Evolutionary conservation across 768 basidiomycete species (phyloP).

Genomic region (Tulasnella calospora): DNA sequence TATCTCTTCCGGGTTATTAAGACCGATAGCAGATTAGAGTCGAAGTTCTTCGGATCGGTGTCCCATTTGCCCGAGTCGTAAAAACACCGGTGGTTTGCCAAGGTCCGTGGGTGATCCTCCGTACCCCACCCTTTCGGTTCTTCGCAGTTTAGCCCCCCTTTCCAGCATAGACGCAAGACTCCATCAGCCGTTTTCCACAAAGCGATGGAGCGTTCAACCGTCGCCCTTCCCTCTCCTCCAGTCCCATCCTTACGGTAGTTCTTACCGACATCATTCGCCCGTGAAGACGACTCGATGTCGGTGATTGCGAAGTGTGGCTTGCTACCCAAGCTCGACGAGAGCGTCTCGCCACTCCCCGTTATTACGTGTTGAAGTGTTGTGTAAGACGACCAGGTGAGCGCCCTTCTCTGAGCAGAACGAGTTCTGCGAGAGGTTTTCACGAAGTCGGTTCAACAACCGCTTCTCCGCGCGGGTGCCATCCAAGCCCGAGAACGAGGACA

Average conservation of each 20-base stretch:
- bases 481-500: too few species aligned
- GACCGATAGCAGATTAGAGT: too few species aligned
- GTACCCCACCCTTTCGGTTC: neutral
- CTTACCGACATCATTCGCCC: neutral
- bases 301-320: neutral
- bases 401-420: too few species aligned
- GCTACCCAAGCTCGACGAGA: neutral
- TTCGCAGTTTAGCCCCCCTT: neutral
- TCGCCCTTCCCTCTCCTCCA: neutral
- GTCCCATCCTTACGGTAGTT: neutral
- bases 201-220: neutral
- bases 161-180: neutral
- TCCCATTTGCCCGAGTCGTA: too few species aligned
- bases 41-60: too few species aligned
- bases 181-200: neutral
- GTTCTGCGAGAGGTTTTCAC: neutral
- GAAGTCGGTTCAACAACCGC: neutral
- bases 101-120: neutral
- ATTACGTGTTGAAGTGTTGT: neutral
- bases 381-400: too few species aligned
- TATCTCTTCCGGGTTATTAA: neutral
- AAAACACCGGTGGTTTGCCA: neutral
- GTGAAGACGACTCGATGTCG: neutral
- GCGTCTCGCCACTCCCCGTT: neutral
- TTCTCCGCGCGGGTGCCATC: neutral